Base-by-base conservation (phyloP, 2,329 filamentous ascomycete genomes). In the Neocatenulostroma microsporum region DNA sequence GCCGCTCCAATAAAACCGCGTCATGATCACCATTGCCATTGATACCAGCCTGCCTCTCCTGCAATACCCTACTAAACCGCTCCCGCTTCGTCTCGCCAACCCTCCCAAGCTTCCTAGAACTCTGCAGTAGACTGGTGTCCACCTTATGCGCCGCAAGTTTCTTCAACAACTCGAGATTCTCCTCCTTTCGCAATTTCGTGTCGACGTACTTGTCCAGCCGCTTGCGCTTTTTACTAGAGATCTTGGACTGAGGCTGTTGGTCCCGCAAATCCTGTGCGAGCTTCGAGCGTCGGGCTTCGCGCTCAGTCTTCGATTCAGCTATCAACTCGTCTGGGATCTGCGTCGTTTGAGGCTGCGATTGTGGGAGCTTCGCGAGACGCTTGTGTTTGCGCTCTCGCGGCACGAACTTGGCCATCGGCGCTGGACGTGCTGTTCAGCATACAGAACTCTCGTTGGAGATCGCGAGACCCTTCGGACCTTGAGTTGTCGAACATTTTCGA, bases 161-260 rank as follows among this genome's bases (percentile, higher is more conserved):
- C 56, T 84, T 83, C 50, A 96, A 71, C 20, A 98, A 68, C 39
- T 79, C 82, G 19, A 84, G 71, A 53, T 85, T 94, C 61, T 96
- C 89, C 56, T 98, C 91, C 61, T 94, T 95, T 61, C 80, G 84
- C 30, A 98, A 69, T 70, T 98, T 98, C 40, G 75, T 91, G 53
- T 96, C 88, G 58, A 82, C 78, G 47, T 82, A 82, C 54, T 82
- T 81, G 48, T 82, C 76, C 44, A 82, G 54, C 36, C 78, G 66
- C 63, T 82, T 82, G 49, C 76, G 69, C 61, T 82, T 82, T 60
- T 82, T 82, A 14, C 67, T 62, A 2, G 72, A 76, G 40, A 80
- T 69, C 46, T 73, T 74, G 3, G 69, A 60, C 39, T 74, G 64
- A 18, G 73, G 62, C 45, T 75, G 66, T 31, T 71, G 64, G 23